phyloP scores from a whole-genome alignment of 2,329 filamentous ascomycete species.

The Domatiomyces globalis region DNA sequence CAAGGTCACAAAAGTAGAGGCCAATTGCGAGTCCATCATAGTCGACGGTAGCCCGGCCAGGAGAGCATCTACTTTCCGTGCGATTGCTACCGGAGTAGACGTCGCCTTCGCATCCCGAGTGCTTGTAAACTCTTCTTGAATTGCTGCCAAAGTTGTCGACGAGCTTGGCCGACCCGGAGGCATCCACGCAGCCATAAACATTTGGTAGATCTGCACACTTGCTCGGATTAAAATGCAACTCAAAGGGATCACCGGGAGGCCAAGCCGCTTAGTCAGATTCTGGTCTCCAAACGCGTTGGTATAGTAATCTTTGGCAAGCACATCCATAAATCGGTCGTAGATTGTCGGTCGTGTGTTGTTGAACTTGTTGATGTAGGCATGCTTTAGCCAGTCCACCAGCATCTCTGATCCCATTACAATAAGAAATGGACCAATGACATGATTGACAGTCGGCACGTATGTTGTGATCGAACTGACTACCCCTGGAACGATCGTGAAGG shows the following conservation, averaged over 20 bases:
- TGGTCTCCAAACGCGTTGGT: conserved; percentile 87
- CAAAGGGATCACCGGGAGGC: conserved; percentile 78
- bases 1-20: conserved; percentile 54
- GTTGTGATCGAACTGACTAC: conserved; percentile 31
- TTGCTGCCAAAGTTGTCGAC: conserved; percentile 28
- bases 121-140: conserved; percentile 39
- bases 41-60: conserved; percentile 28
- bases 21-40: conserved; percentile 29
- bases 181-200: conserved; percentile 84
- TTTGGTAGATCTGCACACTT: conserved; percentile 90
- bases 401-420: conserved; percentile 93
- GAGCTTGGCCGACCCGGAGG: conserved; percentile 31
- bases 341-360: conserved; percentile 90
- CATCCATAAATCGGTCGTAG: conserved; percentile 79
- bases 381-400: conserved; percentile 92
- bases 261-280: conserved; percentile 75
- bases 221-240: conserved; percentile 91
- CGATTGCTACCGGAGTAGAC: conserved; percentile 42
- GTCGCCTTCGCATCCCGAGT: conserved; percentile 49
- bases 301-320: conserved; percentile 95
- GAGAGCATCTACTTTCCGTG: conserved; percentile 26
- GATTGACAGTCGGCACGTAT: conserved; percentile 41
- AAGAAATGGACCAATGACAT: conserved; percentile 82
- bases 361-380: conserved; percentile 96
- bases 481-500: conserved; percentile 74